These are phyloP conservation scores for Dictyostelium citrinum DNA, from an alignment of 78 protist genomes.

Conservation along the genomic window DNA sequence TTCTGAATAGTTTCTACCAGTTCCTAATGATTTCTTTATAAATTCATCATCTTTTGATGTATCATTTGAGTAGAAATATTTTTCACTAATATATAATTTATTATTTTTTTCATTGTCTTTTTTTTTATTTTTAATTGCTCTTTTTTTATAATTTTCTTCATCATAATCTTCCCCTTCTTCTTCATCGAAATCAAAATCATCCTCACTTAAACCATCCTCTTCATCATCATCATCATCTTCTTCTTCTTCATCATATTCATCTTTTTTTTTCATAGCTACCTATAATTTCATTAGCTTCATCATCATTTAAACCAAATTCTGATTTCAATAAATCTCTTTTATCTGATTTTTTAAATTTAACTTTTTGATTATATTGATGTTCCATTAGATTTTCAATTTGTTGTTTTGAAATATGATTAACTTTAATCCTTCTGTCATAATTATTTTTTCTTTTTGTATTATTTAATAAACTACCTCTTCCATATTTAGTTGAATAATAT, in stretches of 20 bases:
- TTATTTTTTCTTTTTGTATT: slow-evolving; percentile 4
- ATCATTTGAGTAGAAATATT: neutral
- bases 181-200: neutral
- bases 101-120: neutral
- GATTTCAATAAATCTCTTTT: neutral
- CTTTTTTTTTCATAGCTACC: neutral
- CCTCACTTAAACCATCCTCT: no score
- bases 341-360: neutral
- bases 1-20: neutral
- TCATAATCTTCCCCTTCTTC: neutral
- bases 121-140: neutral
- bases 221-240: neutral
- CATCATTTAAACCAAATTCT: neutral
- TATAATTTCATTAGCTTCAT: neutral
- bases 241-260: neutral
- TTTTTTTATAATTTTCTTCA: neutral
- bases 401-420: neutral
- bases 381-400: neutral
- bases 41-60: neutral
- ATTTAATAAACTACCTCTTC: neutral
- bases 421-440: neutral
- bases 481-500: neutral
- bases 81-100: neutral
- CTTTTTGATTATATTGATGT: neutral
- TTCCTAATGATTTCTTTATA: slow-evolving; percentile 3